A percentile compares a stretch with the other conserved stretches of the same genome.
phyloP scores from a whole-genome alignment of 208 protist species.

The Leptomonas seymouri region DNA sequence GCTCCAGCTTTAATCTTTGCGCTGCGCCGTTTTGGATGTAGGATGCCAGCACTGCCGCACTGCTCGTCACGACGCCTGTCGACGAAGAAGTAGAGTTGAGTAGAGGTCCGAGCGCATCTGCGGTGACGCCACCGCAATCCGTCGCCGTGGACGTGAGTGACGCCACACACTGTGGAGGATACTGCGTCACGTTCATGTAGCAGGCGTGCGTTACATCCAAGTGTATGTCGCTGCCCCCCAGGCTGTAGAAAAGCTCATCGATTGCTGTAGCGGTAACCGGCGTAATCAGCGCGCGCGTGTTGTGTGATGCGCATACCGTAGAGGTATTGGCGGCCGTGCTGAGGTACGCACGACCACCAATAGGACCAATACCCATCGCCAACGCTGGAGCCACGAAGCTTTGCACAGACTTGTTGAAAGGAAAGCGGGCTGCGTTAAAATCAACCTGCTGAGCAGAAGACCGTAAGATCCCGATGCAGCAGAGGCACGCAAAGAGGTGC shows the following conservation, averaged over 20 bases:
- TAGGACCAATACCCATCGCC: constrained; percentile 23
- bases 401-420: constrained; percentile 25
- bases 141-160: constrained; percentile 18
- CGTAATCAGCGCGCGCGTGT: constrained; percentile 8
- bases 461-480: not conserved
- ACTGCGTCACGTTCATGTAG: constrained; percentile 17
- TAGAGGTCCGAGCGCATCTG: constrained; percentile 24
- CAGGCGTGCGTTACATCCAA: constrained; percentile 30
- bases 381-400: constrained; percentile 21
- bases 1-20: constrained; percentile 29
- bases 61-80: not conserved
- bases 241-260: constrained; percentile 20
- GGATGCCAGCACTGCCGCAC: constrained; percentile 25
- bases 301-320: constrained; percentile 19
- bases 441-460: not conserved
- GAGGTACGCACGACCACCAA: constrained; percentile 17
- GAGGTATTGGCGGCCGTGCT: not conserved
- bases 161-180: constrained; percentile 22
- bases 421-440: not conserved
- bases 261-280: constrained; percentile 18
- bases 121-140: constrained; percentile 23
- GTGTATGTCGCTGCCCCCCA: not conserved
- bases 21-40: constrained; percentile 16
- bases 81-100: not conserved
- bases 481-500: not conserved